Percentiles rank a stretch among this genome's conserved stretches.
These are phyloP conservation scores for Claviceps pusilla DNA, from an alignment of 2,329 filamentous ascomycete genomes.

Conservation along the genomic window DNA sequence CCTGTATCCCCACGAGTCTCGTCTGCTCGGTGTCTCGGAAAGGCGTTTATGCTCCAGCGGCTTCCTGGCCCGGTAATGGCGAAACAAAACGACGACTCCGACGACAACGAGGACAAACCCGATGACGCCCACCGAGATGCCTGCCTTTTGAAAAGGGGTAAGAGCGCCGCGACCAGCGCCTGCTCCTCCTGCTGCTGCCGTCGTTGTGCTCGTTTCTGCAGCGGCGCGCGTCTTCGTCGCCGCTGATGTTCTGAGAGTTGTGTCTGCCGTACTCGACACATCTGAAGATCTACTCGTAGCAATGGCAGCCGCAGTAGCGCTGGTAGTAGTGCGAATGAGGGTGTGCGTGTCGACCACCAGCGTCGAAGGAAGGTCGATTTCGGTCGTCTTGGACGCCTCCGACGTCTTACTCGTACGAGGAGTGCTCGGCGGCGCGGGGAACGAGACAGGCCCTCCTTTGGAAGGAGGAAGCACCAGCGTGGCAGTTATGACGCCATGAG, in stretches of 20 bases:
- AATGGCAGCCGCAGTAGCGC: neutral
- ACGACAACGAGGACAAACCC: conserved; percentile 34
- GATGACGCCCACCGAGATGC: conserved; percentile 40
- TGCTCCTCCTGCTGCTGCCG: conserved; percentile 6
- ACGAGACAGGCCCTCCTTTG: conserved; percentile 14
- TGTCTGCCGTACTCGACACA: neutral
- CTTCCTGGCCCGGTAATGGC: conserved; percentile 25
- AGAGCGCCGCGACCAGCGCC: conserved; percentile 10
- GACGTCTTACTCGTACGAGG: neutral
- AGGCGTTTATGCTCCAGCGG: conserved; percentile 13
- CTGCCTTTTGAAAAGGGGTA: conserved; percentile 34
- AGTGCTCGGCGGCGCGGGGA: conserved; percentile 10
- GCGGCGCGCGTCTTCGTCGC: conserved; percentile 1
- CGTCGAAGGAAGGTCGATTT: neutral
- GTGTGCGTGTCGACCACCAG: conserved; percentile 5
- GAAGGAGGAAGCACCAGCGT: conserved; percentile 30
- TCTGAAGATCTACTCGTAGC: neutral
- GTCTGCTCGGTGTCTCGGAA: conserved; percentile 6
- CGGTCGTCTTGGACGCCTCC: neutral
- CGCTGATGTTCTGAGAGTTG: conserved; percentile 1
- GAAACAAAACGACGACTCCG: conserved; percentile 30
- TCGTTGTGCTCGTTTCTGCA: conserved; percentile 1
- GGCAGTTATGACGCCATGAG: conserved; percentile 42
- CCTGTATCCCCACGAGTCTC: conserved; percentile 23
- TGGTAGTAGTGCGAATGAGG: neutral